A percentile compares a stretch with the other conserved stretches of the same genome.
Evolutionary conservation across 1,284 basidiomycete genomes (phyloP).

Genomic region (Irpex sp.): DNA sequence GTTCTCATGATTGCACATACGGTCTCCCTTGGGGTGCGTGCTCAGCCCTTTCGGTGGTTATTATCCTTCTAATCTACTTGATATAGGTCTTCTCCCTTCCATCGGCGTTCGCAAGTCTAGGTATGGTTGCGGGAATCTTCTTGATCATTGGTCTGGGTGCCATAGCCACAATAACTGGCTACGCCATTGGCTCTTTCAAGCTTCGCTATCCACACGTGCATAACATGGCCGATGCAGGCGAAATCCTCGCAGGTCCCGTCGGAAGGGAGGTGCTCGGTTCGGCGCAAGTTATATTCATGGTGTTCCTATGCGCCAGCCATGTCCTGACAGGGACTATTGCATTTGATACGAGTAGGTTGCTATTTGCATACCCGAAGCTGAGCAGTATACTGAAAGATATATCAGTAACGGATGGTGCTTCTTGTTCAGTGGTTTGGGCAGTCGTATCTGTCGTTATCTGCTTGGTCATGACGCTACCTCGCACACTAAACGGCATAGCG

Average conservation of each 20-base stretch:
- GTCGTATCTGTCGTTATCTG: slow-evolving; percentile 26
- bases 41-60: not conserved
- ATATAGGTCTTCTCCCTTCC: slow-evolving; percentile 27
- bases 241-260: slow-evolving; percentile 46
- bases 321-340: slow-evolving; percentile 31
- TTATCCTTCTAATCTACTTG: not conserved
- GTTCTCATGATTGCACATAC: slow-evolving; percentile 32
- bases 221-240: slow-evolving; percentile 45
- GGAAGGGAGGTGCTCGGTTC: slow-evolving; percentile 43
- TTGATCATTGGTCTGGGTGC: slow-evolving; percentile 26
- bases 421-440: slow-evolving; percentile 30
- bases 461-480: slow-evolving; percentile 25
- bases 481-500: slow-evolving; percentile 28
- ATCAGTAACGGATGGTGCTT: slow-evolving; percentile 27
- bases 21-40: slow-evolving; percentile 24
- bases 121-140: slow-evolving; percentile 28
- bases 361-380: no score
- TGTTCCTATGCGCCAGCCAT: slow-evolving; percentile 33
- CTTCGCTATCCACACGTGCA: slow-evolving; percentile 30
- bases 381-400: no score
- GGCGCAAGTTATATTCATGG: slow-evolving; percentile 50
- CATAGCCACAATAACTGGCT: slow-evolving; percentile 27
- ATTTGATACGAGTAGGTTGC: slow-evolving; percentile 27
- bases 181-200: slow-evolving; percentile 28
- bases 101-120: slow-evolving; percentile 26